Evolutionary conservation across 208 protist genomes (phyloP), one percentile per base, ranked within the genome.

Genomic region (Leishmania arabica): DNA sequence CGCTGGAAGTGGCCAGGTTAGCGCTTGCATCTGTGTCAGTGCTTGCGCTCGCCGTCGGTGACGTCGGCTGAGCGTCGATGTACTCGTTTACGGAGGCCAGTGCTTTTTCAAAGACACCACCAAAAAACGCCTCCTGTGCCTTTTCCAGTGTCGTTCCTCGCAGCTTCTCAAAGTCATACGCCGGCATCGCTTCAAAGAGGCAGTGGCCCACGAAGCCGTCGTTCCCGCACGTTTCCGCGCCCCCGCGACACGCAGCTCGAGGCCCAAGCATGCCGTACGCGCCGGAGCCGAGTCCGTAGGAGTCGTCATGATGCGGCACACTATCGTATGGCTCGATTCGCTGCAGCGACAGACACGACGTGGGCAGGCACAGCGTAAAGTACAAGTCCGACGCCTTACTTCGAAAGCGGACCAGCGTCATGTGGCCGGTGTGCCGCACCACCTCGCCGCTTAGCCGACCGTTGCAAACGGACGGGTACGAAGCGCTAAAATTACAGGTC

Each of bases 381-480:
- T 75, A 51, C 42, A 96, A 72, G 19, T 88, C 84, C 1, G 77
- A 58, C 6, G 65, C 75, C 15, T 77, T 58, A 62, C 84, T 86
- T 42, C 82, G 24, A 82, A 95, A 96, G 27, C 70, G 37, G 1
- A 97, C 94, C 3, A 97, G 76, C 13, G 92, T 93, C 77, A 96
- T 78, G 34, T 88, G 82, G 21, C 84, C 87, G 21, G 76, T 90
- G 84, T 97, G 94, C 54, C 92, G 85, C 64, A 89, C 65, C 21
- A 96, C 89, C 34, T 70, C 86, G 15, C 94, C 94, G 58, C 68
- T 62, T 45, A 88, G 72, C n/a, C 86, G 84, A 17, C 94, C 92
- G 76, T 95, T 97, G 85, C 94, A 97, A 2, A 97, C 90, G 2
- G 79, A 73, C 45, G 86, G 80, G 70, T 95, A 94, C n/a, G 83